A percentile compares a stretch with the other conserved stretches of the same genome.
Conservation (phyloP, 345 rosid species). For the Populus tremula region DNA sequence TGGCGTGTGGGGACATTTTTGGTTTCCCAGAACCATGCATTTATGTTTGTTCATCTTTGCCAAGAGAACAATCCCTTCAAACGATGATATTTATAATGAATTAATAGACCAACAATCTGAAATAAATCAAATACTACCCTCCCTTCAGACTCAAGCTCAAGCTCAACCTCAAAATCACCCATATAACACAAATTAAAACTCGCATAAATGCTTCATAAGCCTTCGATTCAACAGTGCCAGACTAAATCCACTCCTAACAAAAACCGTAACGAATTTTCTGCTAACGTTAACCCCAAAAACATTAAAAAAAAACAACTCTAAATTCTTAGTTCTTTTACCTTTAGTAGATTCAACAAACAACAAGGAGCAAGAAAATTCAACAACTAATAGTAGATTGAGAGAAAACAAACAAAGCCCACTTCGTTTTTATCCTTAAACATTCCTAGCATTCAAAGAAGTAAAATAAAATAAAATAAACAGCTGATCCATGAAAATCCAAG, state of each 20-base stretch:
- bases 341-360: too few relatives aligned
- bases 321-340: too few relatives aligned
- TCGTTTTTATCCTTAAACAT: too few relatives aligned
- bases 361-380: neutral
- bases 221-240: neutral
- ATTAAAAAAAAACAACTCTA: too few relatives aligned
- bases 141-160: neutral
- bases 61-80: neutral
- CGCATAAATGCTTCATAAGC: neutral
- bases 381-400: neutral
- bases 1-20: too few relatives aligned
- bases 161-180: neutral
- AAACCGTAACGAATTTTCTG: too few relatives aligned
- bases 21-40: neutral
- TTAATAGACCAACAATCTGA: neutral
- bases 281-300: neutral
- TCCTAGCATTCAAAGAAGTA: neutral
- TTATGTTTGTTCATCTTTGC: neutral
- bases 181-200: too few relatives aligned
- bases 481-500: constrained; percentile 3
- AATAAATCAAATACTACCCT: neutral
- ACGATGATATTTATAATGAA: neutral
- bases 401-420: neutral
- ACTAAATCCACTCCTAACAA: neutral
- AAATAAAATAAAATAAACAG: neutral